A percentile compares a stretch with the other conserved stretches of the same genome.
phyloP scores from a whole-genome alignment of 768 basidiomycete species.

The Kwoniella botswanensis region DNA sequence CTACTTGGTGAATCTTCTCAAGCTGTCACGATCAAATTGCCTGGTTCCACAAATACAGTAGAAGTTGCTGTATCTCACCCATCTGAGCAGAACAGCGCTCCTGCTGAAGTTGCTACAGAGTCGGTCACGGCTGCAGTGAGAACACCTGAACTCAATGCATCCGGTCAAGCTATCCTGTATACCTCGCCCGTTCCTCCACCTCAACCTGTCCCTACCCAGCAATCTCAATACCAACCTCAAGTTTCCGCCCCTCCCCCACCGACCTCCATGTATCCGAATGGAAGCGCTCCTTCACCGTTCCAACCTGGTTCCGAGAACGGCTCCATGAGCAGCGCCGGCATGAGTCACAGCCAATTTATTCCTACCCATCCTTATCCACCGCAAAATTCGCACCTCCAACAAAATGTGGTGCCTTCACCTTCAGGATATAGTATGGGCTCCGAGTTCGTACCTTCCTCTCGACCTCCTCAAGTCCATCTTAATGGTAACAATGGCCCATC shows the following conservation, averaged over 20 bases:
- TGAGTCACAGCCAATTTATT: conserved; percentile 21
- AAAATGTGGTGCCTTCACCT: not conserved
- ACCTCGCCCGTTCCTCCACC: conserved; percentile 16
- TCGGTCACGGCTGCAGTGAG: not conserved
- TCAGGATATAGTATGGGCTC: not conserved
- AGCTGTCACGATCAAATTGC: conserved; percentile 40
- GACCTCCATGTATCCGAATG: not conserved
- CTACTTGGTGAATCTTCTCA: conserved; percentile 27
- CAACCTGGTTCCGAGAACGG: conserved; percentile 33
- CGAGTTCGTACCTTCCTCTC: conserved; percentile 13
- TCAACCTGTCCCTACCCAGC: not conserved
- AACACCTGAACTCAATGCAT: conserved; percentile 16
- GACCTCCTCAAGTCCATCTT: conserved; percentile 1
- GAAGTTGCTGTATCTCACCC: conserved; percentile 12
- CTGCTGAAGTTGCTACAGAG: not conserved
- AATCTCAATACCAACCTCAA: not conserved
- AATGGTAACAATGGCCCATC: not conserved
- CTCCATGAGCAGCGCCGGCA: conserved; percentile 26
- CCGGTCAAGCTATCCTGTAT: conserved; percentile 22
- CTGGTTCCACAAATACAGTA: conserved; percentile 28
- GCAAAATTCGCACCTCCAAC: conserved; percentile 7
- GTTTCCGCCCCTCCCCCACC: not conserved
- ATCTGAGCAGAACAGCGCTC: not conserved
- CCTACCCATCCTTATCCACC: conserved; percentile 1
- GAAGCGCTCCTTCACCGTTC: conserved; percentile 21